Base-by-base conservation (phyloP, 257 asterid genomes). In the Ajuga chamaepitys region DNA sequence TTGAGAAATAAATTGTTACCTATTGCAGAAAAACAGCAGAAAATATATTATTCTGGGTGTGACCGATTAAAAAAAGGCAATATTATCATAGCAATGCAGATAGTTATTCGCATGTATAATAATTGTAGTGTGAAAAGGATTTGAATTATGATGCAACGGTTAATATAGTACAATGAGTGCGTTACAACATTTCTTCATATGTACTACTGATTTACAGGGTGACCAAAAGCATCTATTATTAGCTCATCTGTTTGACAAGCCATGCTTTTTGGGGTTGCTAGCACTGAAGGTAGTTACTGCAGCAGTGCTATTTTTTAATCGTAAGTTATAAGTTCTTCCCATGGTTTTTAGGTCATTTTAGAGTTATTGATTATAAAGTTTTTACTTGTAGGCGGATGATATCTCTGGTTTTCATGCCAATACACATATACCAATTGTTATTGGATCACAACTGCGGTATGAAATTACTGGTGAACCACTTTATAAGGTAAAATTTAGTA, bases 181-280 rank as follows among this genome's bases (percentile, higher is more conserved):
- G 3, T 52, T 56, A 57, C 21, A 41, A 52, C 66, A 44, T 7
- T 28, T 17, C 53, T 21, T 59, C 40, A 46, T 55, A 7, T 12
- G 20, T 58, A 26, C 64, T 64, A 16, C 51, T 61, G 59, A 75
- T 61, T 64, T 61, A 64, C 86, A 93, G 99, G 97, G 96, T n/a
- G 82, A 93, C 68, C 60, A 73, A 59, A 86, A 80, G 81, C 97
- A 89, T 77, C 82, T 93, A 35, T 3, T 72, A 66, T 74, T 93
- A 74, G 99, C 95, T 74, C 96, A 87, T 70, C 88, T 93, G 59
- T 93, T 93, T 62, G 99, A 93, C 85, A 89, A 93, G 77, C 99
- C 99, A n/a, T 93, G 99, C 74, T 93, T 93, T 70, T 86, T 93
- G 64, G 99, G 99, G 41, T 65, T 83, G 78, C 85, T 93, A 20